Evolutionary conservation across 305 asterid species (phyloP), one percentile per base, ranked within the genome.

Genomic region (Plantago lanceolata): DNA sequence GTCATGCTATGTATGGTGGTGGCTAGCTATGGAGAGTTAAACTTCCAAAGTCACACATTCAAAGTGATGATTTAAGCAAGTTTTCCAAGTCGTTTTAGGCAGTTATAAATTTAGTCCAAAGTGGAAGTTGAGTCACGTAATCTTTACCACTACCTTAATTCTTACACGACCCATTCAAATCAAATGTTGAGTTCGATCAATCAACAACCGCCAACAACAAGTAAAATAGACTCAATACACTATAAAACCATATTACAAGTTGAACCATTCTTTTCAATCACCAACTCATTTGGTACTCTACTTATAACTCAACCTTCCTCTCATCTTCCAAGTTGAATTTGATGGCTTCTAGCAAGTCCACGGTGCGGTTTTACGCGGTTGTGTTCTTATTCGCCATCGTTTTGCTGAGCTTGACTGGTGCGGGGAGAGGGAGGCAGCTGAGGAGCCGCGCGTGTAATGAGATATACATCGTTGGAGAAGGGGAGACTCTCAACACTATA

Each of bases 41-140:
- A 1, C 28, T 24, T 24, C 28, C 28, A 24, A 24, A 47, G 53
- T 48, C 53, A 6, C 9, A n/a, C 17, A 16, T 48, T 48, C 53
- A 48, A 48, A 48, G 1, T 6, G 0, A 48, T 16, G 19, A 1
- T 52, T 0, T 13, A 18, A 8, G 19, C 17, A 20, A 2, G 4
- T 8, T 1, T 12, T 12, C 26, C 31, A 51, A 54, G 59, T 54
- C 40, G 40, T 24, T 5, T 54, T 54, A 13, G 59, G 40, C 59
- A 54, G 19, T 26, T 40, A 12, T 24, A 24, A 24, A 40, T 5
- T 54, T 26, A 18, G 59, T 54, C 59, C 37, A 54, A 54, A 3
- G 17, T 24, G 15, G 40, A 54, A 54, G 59, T 54, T 54, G 40
- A 21, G 59, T 54, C 59, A 54, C 59, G 59, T 54, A 54, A 54